These are phyloP conservation scores for Penicillium macrosclerotiorum DNA, from an alignment of 495 filamentous ascomycete genomes.

Conservation along the genomic window DNA sequence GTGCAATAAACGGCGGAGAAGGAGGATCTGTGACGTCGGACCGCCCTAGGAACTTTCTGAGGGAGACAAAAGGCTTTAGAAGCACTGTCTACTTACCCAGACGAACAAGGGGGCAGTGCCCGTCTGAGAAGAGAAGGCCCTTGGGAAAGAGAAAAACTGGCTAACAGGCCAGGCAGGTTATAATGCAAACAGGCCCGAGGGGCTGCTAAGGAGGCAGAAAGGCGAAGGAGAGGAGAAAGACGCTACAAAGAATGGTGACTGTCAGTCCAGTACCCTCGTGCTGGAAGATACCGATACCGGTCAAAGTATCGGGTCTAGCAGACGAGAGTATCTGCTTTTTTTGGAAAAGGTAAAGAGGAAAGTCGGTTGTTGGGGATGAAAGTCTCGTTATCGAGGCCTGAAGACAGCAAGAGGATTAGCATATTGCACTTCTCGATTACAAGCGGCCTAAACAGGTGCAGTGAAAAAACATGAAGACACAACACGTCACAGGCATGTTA, in stretches of 20 bases:
- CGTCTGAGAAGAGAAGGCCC: constrained; percentile 95
- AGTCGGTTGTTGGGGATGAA: constrained; percentile 11
- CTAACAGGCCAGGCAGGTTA: constrained; percentile 55
- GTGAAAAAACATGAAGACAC: no score
- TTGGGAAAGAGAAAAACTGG: constrained; percentile 60
- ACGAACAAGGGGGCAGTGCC: constrained; percentile 80
- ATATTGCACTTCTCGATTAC: no score
- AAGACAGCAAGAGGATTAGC: constrained; percentile 14
- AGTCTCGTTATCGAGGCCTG: constrained; percentile 88
- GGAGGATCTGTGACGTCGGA: constrained; percentile 26
- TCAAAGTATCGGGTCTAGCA: constrained; percentile 87
- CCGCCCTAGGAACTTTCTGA: constrained; percentile 21
- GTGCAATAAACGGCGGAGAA: constrained; percentile 12
- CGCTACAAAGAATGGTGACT: constrained; percentile 85
- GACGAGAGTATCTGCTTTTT: constrained; percentile 74
- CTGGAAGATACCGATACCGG: constrained; percentile 84
- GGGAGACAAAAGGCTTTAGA: constrained; percentile 46
- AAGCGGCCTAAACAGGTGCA: no score
- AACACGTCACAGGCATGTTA: no score
- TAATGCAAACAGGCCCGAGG: constrained; percentile 36
- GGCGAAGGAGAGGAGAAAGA: constrained; percentile 72
- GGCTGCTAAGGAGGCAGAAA: constrained; percentile 85
- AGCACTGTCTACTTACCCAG: constrained; percentile 73
- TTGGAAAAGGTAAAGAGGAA: constrained; percentile 19
- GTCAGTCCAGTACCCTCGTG: constrained; percentile 60